Evolutionary conservation across 495 filamentous ascomycete species (phyloP).

Genomic region (Clohesyomyces aquaticus): DNA sequence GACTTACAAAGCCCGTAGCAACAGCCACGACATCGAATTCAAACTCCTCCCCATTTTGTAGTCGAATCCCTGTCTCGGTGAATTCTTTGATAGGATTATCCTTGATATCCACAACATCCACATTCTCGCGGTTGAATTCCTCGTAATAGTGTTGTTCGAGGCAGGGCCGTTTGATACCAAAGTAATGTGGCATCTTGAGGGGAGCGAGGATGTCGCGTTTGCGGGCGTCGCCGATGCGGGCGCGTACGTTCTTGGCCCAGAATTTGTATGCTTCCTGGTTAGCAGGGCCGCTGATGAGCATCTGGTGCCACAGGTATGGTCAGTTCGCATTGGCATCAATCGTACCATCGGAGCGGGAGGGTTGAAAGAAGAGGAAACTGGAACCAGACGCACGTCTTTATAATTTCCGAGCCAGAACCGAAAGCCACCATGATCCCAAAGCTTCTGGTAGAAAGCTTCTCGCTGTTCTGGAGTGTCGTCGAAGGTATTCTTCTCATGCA

Average conservation of each 20-base stretch:
- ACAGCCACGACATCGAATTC: conserved; percentile 56
- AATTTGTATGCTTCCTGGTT: conserved; percentile 59
- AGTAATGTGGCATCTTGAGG: conserved; percentile 54
- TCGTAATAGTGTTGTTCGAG: conserved; percentile 63
- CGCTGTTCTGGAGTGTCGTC: conserved; percentile 54
- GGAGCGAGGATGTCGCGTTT: conserved; percentile 61
- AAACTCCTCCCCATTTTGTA: conserved; percentile 47
- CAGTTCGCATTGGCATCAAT: too few species aligned
- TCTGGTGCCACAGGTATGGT: too few species aligned
- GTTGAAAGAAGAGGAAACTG: not conserved
- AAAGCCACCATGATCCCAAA: conserved; percentile 58
- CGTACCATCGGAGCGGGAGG: not conserved
- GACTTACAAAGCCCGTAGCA: conserved; percentile 55
- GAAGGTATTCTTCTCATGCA: conserved; percentile 49
- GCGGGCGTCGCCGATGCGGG: conserved; percentile 55
- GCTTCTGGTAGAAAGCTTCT: conserved; percentile 51
- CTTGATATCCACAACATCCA: conserved; percentile 58
- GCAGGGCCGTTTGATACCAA: conserved; percentile 59
- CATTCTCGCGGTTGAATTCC: conserved; percentile 58
- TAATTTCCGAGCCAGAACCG: conserved; percentile 56
- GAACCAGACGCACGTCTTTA: conserved; percentile 45
- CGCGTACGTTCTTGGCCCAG: conserved; percentile 58
- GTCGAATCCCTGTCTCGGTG: conserved; percentile 51
- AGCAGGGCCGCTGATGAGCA: not conserved
- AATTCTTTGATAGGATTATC: conserved; percentile 56